Percentiles rank a stretch among this genome's conserved stretches.
Conservation (phyloP, 2,329 filamentous ascomycete genomes). For the Stemphylium vesicarium region DNA sequence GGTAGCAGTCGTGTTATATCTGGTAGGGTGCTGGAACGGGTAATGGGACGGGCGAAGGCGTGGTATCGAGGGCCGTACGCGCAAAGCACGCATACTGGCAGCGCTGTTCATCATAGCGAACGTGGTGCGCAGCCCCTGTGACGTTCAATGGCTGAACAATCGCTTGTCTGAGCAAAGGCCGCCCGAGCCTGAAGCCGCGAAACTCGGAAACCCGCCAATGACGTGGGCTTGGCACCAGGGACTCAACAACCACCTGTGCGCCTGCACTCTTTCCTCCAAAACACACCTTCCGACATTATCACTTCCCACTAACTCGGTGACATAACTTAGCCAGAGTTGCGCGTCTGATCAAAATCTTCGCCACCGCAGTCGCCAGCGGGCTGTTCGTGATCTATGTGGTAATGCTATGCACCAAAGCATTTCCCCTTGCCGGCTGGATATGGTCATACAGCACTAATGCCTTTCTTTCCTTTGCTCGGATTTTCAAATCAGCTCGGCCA, state of each 20-base stretch:
- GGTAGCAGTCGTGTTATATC: conserved; percentile 31
- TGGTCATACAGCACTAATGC: too few relatives aligned
- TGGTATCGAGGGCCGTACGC: conserved; percentile 32
- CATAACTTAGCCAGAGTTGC: too few relatives aligned
- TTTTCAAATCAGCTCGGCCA: too few relatives aligned
- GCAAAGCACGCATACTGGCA: conserved; percentile 36
- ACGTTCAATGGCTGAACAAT: conserved; percentile 29
- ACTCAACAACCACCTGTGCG: neutral
- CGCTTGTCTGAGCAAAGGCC: conserved; percentile 9
- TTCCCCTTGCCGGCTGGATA: too few relatives aligned
- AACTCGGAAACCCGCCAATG: conserved; percentile 8
- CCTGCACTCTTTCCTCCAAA: too few relatives aligned
- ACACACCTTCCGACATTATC: too few relatives aligned
- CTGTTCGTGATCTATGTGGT: too few relatives aligned
- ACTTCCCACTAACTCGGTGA: too few relatives aligned
- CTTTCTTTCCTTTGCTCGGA: too few relatives aligned
- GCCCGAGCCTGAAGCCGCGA: conserved; percentile 1
- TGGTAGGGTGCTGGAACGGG: conserved; percentile 24
- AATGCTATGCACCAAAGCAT: too few relatives aligned
- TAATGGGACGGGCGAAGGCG: conserved; percentile 23
- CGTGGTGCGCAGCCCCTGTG: conserved; percentile 25
- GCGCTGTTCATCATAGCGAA: conserved; percentile 34
- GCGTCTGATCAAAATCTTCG: too few relatives aligned
- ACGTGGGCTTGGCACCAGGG: conserved; percentile 12
- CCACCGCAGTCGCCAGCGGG: too few relatives aligned